These are phyloP conservation scores for Bruguiera hainesii DNA, from an alignment of 441 rosid species.

Conservation along the genomic window DNA sequence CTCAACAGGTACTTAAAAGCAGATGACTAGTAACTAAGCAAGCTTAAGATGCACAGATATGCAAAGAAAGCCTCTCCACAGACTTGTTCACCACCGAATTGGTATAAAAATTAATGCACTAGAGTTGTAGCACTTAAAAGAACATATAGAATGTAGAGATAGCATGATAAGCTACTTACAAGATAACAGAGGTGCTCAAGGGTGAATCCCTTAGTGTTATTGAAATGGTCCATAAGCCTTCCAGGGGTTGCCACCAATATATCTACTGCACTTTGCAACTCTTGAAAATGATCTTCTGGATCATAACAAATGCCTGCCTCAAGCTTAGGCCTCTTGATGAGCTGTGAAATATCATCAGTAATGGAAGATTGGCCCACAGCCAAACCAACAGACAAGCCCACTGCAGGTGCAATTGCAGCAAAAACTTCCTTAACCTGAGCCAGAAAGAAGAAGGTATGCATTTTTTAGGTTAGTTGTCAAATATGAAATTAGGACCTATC, in stretches of 20 bases:
- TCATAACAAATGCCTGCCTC: constrained; percentile 91
- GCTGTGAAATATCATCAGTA: constrained; percentile 78
- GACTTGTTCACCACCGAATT: neutral
- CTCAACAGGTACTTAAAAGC: neutral
- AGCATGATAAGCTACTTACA: constrained; percentile 41
- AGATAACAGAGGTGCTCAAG: constrained; percentile 94
- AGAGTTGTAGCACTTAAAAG: constrained; percentile 7
- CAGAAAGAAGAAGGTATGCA: constrained; percentile 6
- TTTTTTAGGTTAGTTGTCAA: neutral
- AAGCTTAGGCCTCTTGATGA: constrained; percentile 64
- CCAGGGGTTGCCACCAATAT: constrained; percentile 98
- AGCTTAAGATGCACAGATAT: neutral
- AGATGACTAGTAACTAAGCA: neutral
- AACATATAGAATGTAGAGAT: neutral
- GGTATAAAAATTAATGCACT: neutral
- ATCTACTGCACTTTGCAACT: constrained; percentile 73
- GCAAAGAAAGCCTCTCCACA: neutral
- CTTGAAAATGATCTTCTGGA: constrained; percentile 48
- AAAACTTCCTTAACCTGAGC: constrained; percentile 87
- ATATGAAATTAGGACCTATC: neutral
- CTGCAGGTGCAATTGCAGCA: constrained; percentile 82
- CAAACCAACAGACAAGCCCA: constrained; percentile 91
- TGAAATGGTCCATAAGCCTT: constrained; percentile 94
- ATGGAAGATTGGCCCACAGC: constrained; percentile 97
- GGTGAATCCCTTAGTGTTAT: constrained; percentile 77